Base-by-base conservation (phyloP, 805 yeast genomes). In the Lachancea meyersii region DNA sequence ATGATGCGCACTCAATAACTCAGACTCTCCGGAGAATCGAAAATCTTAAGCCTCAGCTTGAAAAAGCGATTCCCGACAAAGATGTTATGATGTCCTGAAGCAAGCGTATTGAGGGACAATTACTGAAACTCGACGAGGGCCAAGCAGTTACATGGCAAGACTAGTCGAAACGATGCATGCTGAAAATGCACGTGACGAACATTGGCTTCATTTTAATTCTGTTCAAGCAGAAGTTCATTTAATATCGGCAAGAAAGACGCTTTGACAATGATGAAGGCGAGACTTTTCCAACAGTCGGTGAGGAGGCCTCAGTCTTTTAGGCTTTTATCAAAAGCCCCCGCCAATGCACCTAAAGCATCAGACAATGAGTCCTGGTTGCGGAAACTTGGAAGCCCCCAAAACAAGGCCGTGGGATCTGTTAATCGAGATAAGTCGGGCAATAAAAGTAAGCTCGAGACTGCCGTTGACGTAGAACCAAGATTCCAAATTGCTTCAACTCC, bases 321-420 rank as follows among this genome's bases (percentile, higher is more conserved):
- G 16, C 19, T 30, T 13, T 11, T 33, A 14, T 37, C 45, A 20
- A 39, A 39, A 8, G 50, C 59, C 6, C 68, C 67, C 1, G 68
- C 64, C 45, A 68, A 64, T 49, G 66, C 72, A 1, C 75, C 76
- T 2, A 65, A 64, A 18, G 66, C 65, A 13, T 46, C 61, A 3
- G 73, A 68, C 35, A 71, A 71, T 45, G 73, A 71, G 43, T 54
- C 55, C 28, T 71, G 76, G 76, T 49, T 71, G 18, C 58, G 60
- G 19, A 44, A 51, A 21, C 34, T 64, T 27, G 40, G 35, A 27
- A 38, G 28, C 19, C 34, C 16, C 13, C 33, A 20, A 19, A 49
- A 35, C 41, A 37, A n/a, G 23, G 17, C 14, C 11, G 5, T 16
- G 32, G 7, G 26, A 4, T 20, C 20, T 10, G 13, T 4, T 14